A percentile compares a stretch with the other conserved stretches of the same genome.
Evolutionary conservation across 345 rosid genomes (phyloP).

Genomic region (Pistacia atlantica): DNA sequence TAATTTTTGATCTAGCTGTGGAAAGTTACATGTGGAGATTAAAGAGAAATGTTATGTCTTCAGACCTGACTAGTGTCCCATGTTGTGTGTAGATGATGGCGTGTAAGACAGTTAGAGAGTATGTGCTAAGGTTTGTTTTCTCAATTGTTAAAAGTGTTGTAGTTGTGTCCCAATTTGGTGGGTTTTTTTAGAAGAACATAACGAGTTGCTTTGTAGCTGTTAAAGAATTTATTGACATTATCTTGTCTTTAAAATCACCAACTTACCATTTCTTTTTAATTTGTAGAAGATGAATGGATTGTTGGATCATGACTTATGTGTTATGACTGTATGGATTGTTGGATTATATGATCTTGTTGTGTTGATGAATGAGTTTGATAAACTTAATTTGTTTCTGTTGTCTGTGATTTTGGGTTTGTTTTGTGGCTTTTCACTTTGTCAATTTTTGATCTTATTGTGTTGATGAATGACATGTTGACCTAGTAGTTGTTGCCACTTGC

Average conservation of each 20-base stretch:
- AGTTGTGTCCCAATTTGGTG: neutral
- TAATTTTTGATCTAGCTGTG: neutral
- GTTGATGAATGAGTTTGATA: no score
- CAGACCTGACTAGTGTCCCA: conserved; percentile 12
- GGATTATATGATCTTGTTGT: no score
- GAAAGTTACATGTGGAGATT: neutral
- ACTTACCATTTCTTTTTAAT: neutral
- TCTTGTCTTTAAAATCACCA: neutral
- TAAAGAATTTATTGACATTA: neutral
- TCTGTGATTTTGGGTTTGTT: no score
- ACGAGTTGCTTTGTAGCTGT: neutral
- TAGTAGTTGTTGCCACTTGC: no score
- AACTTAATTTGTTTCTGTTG: no score
- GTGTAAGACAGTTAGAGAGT: neutral
- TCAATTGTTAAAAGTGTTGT: neutral
- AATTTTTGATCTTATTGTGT: no score
- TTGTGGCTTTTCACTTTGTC: no score
- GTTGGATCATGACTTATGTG: no score
- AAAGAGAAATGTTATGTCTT: neutral
- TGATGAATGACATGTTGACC: no score
- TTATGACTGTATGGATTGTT: no score
- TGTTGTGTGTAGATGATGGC: neutral
- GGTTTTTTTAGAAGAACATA: neutral
- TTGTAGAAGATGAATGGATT: neutral
- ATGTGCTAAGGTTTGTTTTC: conserved; percentile 5